Evolutionary conservation across 2,329 filamentous ascomycete species (phyloP).

Genomic region (Thielaviopsis cerberus): DNA sequence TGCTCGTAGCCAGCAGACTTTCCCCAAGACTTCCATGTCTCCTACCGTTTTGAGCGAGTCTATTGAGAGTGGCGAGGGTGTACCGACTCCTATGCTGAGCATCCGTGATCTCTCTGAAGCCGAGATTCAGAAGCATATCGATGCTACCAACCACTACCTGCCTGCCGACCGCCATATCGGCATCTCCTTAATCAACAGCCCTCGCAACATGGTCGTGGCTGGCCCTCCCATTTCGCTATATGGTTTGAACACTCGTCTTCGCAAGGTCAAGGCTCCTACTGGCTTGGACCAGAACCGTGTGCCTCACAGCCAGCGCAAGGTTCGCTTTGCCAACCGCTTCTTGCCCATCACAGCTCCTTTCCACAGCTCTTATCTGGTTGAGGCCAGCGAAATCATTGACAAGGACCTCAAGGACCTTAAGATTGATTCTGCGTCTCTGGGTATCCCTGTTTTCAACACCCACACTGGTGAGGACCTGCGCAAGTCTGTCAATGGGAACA

Average conservation of each 20-base stretch:
- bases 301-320: constrained; percentile 86
- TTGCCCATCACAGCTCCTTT: constrained; percentile 94
- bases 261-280: constrained; percentile 95
- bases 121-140: constrained; percentile 88
- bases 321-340: constrained; percentile 93
- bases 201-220: constrained; percentile 89
- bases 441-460: constrained; percentile 77
- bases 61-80: constrained; percentile 82
- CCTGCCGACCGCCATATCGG: constrained; percentile 82
- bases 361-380: constrained; percentile 81
- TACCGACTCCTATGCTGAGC: constrained; percentile 90
- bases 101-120: constrained; percentile 78
- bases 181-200: constrained; percentile 91
- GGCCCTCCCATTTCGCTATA: constrained; percentile 91
- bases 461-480: constrained; percentile 75
- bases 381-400: constrained; percentile 66
- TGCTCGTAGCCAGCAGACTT: constrained; percentile 88
- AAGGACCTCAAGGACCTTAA: constrained; percentile 70
- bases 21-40: constrained; percentile 82
- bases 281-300: constrained; percentile 88
- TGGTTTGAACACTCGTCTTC: constrained; percentile 81
- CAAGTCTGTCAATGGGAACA: constrained; percentile 48
- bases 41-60: constrained; percentile 85
- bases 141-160: constrained; percentile 90
- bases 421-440: constrained; percentile 55